Conservation (phyloP, 2,329 filamentous ascomycete species). For the Colletotrichum sp. region DNA sequence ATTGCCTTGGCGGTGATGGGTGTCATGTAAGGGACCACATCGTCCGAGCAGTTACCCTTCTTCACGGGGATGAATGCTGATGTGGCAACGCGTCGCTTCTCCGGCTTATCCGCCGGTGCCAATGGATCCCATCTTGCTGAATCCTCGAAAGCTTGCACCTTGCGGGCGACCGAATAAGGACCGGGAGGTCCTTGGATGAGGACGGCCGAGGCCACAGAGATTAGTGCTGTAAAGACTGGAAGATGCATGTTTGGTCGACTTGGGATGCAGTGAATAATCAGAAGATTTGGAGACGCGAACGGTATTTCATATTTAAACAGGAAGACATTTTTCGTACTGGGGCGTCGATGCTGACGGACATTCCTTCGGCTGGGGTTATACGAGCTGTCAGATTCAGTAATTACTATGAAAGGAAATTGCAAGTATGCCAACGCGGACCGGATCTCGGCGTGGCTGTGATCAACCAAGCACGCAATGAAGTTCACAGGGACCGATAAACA, state of each 20-base stretch:
- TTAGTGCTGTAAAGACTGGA: background rate
- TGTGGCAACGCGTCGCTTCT: conserved; percentile 21
- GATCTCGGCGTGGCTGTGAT: background rate
- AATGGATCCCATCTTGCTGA: conserved; percentile 24
- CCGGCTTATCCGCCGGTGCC: conserved; percentile 14
- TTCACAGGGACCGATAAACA: background rate
- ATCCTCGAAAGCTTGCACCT: conserved; percentile 23
- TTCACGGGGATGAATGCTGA: conserved; percentile 18
- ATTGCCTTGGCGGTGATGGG: conserved; percentile 10
- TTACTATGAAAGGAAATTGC: background rate
- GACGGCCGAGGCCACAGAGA: background rate
- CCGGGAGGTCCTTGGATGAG: background rate
- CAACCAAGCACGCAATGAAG: background rate
- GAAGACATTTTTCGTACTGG: background rate
- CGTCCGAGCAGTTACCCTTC: background rate
- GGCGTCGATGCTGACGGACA: background rate
- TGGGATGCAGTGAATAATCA: background rate
- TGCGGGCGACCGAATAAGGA: conserved; percentile 5
- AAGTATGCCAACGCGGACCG: background rate
- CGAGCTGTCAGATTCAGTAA: background rate
- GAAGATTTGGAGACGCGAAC: background rate
- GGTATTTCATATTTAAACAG: background rate
- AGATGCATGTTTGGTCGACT: background rate
- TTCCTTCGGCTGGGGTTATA: background rate
- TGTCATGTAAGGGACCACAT: conserved; percentile 20